Base-by-base conservation (phyloP, 2,329 filamentous ascomycete genomes). In the Sporothrix humicola region DNA sequence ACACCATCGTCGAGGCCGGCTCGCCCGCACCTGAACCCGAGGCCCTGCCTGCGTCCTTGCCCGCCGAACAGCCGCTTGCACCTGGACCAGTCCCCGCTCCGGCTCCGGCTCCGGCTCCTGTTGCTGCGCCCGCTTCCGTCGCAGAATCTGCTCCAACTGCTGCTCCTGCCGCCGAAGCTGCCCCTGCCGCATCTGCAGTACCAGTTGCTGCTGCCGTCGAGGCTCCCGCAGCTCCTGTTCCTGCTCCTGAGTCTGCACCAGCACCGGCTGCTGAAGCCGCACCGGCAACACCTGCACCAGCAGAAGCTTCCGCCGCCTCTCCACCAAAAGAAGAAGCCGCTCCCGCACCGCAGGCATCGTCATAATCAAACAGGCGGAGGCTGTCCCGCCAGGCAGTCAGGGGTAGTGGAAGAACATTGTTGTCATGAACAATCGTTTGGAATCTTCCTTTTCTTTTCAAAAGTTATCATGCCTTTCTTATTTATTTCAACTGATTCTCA, bases 331-430 rank as follows among this genome's bases (percentile, higher is more conserved):
- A 48, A 44, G 56, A 65, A 65, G 20, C 20, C 8, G 42, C 20
- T 12, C 31, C 68, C 50, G n/a, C 68, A 20, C 68, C 37, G 37
- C 68, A 58, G 4, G 52, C 50, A 46, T n/a, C 52, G 52, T 54
- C 66, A 56, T 69, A 54, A 13, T 37, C 48, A 15, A 37, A 46
- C 37, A 59, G 52, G 68, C 68, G 68, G 66, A 70, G 50, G 7
- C 68, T 70, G 68, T 70, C 17, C 52, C 68, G 68, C 68, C 68
- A 44, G 68, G 68, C 68, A 70, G 68, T n/a, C 12, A 54, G 26
- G 17, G 9, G 26, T 68, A 46, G 52, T n/a, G 65, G 65, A n/a
- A 31, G 13, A 56, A 23, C 52, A 17, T 44, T 15, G 37, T 20
- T 48, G 15, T 46, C 20, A 46, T 44, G 17, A 37, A 37, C 31